Evolutionary conservation across 2,329 filamentous ascomycete genomes (phyloP).

Genomic region (Raffaelea ambrosiae): DNA sequence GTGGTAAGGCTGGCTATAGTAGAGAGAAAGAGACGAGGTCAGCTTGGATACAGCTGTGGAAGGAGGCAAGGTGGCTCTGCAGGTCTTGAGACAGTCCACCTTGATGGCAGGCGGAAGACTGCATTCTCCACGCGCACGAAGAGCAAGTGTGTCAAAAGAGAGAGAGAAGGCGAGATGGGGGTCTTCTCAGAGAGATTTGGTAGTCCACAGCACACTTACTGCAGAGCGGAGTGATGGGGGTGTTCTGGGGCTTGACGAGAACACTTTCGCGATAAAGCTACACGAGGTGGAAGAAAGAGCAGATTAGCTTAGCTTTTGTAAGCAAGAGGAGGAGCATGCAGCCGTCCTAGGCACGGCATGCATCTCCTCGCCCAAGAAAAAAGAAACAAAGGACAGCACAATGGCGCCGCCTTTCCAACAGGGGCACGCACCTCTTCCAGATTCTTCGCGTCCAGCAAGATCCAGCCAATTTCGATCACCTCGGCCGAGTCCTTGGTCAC

Average conservation of each 20-base stretch:
- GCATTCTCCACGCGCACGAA: too few species aligned
- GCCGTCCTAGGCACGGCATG: too few species aligned
- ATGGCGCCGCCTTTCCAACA: background rate
- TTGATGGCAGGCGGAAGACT: too few species aligned
- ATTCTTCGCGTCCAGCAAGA: constrained; percentile 82
- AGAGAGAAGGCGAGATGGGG: constrained; percentile 2
- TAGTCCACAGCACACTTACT: too few species aligned
- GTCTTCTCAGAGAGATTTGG: too few species aligned
- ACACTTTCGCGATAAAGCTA: constrained; percentile 93
- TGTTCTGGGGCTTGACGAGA: constrained; percentile 97
- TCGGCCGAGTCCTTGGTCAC: constrained; percentile 99
- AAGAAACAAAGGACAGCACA: background rate
- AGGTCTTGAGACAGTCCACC: too few species aligned
- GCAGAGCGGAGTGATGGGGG: constrained; percentile 95
- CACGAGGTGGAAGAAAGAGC: background rate
- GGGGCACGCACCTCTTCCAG: constrained; percentile 68
- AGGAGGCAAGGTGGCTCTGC: background rate
- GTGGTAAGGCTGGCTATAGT: constrained; percentile 83
- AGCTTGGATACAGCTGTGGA: background rate
- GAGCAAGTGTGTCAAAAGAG: background rate
- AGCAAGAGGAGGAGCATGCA: background rate
- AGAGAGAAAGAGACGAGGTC: constrained; percentile 12
- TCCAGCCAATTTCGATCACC: constrained; percentile 98
- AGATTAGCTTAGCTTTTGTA: background rate
- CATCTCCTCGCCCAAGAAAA: background rate